Evolutionary conservation across 78 protist species (phyloP).

Genomic region (Tieghemostelium lacteum): DNA sequence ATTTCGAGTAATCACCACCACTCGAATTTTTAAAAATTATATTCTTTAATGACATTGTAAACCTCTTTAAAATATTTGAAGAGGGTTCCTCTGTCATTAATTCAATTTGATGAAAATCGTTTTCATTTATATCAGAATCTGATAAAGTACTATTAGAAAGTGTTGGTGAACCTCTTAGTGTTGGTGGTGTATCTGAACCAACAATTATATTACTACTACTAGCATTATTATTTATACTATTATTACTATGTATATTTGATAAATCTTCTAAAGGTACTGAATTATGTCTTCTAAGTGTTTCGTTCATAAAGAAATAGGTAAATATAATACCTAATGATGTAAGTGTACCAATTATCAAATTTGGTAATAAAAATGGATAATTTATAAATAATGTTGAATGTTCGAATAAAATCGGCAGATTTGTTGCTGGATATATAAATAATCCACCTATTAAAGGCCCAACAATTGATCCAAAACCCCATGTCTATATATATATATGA

Average conservation of each 20-base stretch:
- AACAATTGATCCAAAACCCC: conserved; percentile 51
- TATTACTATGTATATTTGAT: background rate
- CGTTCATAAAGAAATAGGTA: conserved; percentile 42
- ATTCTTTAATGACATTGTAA: too few species aligned
- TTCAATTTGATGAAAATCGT: background rate
- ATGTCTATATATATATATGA: background rate
- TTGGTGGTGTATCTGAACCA: background rate
- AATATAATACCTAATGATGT: conserved; percentile 36
- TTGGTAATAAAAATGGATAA: conserved; percentile 45
- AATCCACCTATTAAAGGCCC: conserved; percentile 53
- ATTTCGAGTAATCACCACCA: background rate
- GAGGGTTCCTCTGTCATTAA: background rate
- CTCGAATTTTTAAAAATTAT: too few species aligned
- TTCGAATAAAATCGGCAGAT: conserved; percentile 10
- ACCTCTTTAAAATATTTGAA: too few species aligned
- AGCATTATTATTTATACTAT: background rate
- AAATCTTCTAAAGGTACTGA: background rate
- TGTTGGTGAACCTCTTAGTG: background rate
- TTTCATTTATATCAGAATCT: background rate
- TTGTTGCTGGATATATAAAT: conserved; percentile 12
- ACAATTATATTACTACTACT: background rate
- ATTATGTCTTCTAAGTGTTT: conserved; percentile 26
- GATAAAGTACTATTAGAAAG: background rate
- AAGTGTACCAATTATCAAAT: background rate
- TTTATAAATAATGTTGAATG: conserved; percentile 1